Percentiles rank a stretch among this genome's conserved stretches.
Evolutionary conservation across 1,139 yeast species (phyloP).

Genomic region (Pichia sp.): DNA sequence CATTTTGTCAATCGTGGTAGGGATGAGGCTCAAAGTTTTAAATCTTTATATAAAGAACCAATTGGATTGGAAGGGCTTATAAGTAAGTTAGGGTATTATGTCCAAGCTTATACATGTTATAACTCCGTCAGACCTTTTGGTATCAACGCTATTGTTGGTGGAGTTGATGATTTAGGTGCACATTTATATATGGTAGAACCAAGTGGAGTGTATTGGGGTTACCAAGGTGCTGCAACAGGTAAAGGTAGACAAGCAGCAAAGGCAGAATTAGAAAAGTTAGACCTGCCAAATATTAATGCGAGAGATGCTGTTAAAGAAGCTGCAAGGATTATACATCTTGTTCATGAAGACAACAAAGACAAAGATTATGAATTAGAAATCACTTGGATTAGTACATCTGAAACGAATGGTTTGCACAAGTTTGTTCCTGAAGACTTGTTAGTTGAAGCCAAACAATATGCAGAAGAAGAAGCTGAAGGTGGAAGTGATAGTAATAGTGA

Average conservation of each 20-base stretch:
- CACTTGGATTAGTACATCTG: constrained; percentile 75
- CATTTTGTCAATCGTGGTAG: constrained; percentile 89
- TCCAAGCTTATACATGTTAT: constrained; percentile 92
- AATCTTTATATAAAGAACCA: constrained; percentile 67
- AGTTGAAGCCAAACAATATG: constrained; percentile 75
- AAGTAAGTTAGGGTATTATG: constrained; percentile 85
- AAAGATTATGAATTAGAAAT: constrained; percentile 94
- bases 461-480: constrained; percentile 68
- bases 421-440: constrained; percentile 72
- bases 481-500: constrained; percentile 44
- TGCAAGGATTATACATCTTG: constrained; percentile 84
- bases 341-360: constrained; percentile 97
- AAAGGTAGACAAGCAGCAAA: constrained; percentile 97
- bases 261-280: constrained; percentile 89
- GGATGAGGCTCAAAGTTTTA: constrained; percentile 82
- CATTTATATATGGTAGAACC: constrained; percentile 97
- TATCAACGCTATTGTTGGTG: constrained; percentile 85
- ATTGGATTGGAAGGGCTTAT: constrained; percentile 78
- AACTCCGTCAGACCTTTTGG: constrained; percentile 98
- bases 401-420: constrained; percentile 77
- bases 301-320: constrained; percentile 88
- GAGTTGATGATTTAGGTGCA: constrained; percentile 82
- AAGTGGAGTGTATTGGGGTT: constrained; percentile 96
- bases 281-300: constrained; percentile 61
- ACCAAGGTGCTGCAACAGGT: constrained; percentile 95